phyloP scores from a whole-genome alignment of 306 rosid genomes.

The Cyclanthera cordifolia region DNA sequence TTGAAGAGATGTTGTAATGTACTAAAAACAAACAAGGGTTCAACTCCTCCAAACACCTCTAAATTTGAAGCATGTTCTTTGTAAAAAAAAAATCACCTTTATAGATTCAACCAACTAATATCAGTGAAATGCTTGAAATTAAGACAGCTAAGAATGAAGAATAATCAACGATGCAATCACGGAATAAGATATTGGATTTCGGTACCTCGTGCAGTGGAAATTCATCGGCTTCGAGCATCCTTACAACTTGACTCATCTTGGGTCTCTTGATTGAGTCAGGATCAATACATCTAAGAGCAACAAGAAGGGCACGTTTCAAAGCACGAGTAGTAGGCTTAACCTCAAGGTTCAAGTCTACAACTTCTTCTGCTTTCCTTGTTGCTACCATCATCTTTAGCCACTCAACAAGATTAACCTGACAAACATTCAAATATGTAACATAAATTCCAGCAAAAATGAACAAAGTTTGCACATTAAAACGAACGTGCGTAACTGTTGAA shows the following conservation, averaged over 20 bases:
- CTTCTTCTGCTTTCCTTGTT: slow-evolving; percentile 77
- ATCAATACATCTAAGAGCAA: slow-evolving; percentile 79
- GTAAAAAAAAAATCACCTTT: not conserved
- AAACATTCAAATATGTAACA: not conserved
- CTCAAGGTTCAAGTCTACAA: slow-evolving; percentile 60
- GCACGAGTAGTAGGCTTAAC: slow-evolving; percentile 68
- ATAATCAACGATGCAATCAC: no score
- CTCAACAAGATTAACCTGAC: slow-evolving; percentile 89
- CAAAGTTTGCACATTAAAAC: not conserved
- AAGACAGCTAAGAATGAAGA: not conserved
- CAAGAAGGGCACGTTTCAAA: slow-evolving; percentile 70
- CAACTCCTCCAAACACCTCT: no score
- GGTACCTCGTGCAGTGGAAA: slow-evolving; percentile 71
- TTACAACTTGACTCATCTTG: slow-evolving; percentile 81
- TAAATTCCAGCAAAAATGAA: slow-evolving; percentile 5
- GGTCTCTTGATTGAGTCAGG: slow-evolving; percentile 78
- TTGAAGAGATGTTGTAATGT: no score
- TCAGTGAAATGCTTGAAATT: not conserved
- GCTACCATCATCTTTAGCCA: slow-evolving; percentile 97
- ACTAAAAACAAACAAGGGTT: no score
- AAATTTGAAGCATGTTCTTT: not conserved
- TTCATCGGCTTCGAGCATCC: slow-evolving; percentile 90
- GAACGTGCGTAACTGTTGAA: not conserved
- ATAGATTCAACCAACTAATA: not conserved
- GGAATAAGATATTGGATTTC: not conserved